These are phyloP conservation scores for Talaromyces rugulosus DNA, from an alignment of 2,329 filamentous ascomycete genomes.

Conservation along the genomic window DNA sequence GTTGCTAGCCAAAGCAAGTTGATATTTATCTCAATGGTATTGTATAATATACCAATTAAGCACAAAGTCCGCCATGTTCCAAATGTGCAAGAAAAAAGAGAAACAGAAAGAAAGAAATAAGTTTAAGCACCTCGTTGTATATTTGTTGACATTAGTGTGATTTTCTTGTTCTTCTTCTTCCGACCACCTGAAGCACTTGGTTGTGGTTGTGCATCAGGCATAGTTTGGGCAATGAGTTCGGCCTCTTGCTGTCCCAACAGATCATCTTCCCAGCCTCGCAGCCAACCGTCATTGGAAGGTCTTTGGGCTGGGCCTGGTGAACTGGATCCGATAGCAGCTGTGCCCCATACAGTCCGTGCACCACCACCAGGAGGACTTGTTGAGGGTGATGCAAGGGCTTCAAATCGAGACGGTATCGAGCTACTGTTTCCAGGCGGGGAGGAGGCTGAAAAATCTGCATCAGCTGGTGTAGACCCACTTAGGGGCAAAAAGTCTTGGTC, in stretches of 20 bases:
- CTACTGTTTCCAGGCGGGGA: constrained; percentile 40
- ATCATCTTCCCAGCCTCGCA: constrained; percentile 77
- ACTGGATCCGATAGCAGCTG: constrained; percentile 57
- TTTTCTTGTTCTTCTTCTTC: constrained; percentile 64
- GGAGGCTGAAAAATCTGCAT: constrained; percentile 31
- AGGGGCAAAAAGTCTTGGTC: constrained; percentile 65
- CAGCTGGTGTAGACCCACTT: constrained; percentile 30
- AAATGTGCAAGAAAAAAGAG: neutral
- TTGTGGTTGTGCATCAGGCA: constrained; percentile 18
- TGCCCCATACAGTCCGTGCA: constrained; percentile 88
- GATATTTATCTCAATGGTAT: neutral
- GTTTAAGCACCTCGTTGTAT: constrained; percentile 53
- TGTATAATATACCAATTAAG: neutral
- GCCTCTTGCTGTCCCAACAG: constrained; percentile 59
- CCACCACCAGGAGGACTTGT: constrained; percentile 65
- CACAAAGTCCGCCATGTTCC: neutral
- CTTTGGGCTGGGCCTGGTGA: constrained; percentile 47
- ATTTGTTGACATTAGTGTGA: constrained; percentile 65
- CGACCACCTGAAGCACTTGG: constrained; percentile 24
- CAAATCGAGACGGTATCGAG: constrained; percentile 33
- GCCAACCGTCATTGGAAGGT: constrained; percentile 71
- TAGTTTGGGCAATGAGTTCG: constrained; percentile 47
- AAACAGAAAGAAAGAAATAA: neutral
- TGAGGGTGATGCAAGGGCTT: constrained; percentile 66
- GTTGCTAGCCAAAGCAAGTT: neutral